Conservation (phyloP, 2,329 filamentous ascomycete species). For the Alternaria gaisen region DNA sequence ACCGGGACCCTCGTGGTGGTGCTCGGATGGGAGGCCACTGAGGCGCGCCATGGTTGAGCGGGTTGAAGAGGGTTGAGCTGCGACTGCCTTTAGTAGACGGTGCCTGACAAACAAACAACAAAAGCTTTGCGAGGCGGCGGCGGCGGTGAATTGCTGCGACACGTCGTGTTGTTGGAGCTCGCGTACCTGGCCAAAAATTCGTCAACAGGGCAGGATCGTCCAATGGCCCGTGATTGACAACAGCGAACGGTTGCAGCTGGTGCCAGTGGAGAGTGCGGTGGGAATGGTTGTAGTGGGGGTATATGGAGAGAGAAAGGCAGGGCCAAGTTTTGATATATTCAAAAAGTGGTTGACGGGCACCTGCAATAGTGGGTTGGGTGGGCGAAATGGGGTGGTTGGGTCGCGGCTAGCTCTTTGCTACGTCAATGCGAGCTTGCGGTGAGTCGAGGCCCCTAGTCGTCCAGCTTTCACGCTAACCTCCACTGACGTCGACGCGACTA, state of each 20-base stretch:
- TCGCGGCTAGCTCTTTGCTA: slow-evolving; percentile 19
- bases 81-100: neutral
- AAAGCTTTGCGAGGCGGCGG: neutral
- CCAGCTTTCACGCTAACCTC: slow-evolving; percentile 16
- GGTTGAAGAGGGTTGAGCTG: neutral
- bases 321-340: slow-evolving; percentile 8
- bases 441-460: slow-evolving; percentile 12
- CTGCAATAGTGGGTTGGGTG: slow-evolving; percentile 4
- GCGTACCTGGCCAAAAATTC: slow-evolving; percentile 17
- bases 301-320: slow-evolving; percentile 4
- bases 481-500: slow-evolving; percentile 42
- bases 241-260: neutral
- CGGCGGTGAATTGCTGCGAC: slow-evolving; percentile 9
- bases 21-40: slow-evolving; percentile 47
- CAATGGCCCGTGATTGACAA: slow-evolving; percentile 15
- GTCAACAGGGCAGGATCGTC: slow-evolving; percentile 14
- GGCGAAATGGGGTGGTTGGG: slow-evolving; percentile 25
- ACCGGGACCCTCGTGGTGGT: slow-evolving; percentile 47
- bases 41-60: slow-evolving; percentile 44
- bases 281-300: slow-evolving; percentile 9
- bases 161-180: slow-evolving; percentile 8
- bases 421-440: slow-evolving; percentile 17
- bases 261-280: neutral
- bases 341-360: slow-evolving; percentile 10
- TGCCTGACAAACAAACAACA: neutral